phyloP scores from a whole-genome alignment of 1,139 yeast genomes.

The Geotrichum aggregatum region DNA sequence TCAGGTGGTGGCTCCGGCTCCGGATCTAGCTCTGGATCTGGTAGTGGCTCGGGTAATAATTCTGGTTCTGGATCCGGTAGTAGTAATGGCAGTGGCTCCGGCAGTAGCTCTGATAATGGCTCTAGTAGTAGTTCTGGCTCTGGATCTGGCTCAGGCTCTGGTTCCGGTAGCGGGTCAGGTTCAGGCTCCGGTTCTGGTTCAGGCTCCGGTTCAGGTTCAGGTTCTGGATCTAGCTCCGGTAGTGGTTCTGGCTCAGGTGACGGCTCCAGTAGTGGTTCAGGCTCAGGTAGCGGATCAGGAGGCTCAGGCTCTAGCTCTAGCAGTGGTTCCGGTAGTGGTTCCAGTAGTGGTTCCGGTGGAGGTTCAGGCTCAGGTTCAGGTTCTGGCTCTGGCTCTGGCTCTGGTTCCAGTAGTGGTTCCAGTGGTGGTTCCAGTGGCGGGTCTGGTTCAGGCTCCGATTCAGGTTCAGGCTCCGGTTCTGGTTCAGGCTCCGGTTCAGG shows the following conservation, averaged over 20 bases:
- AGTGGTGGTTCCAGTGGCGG: background rate
- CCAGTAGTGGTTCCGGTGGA: background rate
- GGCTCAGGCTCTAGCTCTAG: constrained; percentile 1
- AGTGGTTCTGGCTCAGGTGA: background rate
- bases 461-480: background rate
- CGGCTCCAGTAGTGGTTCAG: background rate
- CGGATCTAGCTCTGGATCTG: no score
- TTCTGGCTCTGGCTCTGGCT: background rate
- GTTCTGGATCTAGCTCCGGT: background rate
- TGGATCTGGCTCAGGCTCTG: background rate
- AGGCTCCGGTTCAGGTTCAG: background rate
- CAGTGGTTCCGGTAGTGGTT: background rate
- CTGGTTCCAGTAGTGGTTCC: background rate
- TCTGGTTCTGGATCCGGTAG: no score
- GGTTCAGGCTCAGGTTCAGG: background rate
- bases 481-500: background rate
- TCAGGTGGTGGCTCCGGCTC: no score
- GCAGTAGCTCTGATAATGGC: no score
- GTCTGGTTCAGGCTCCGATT: background rate
- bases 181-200: background rate
- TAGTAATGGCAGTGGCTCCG: no score
- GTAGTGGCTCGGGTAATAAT: no score
- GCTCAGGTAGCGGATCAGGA: background rate
- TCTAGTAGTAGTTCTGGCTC: no score
- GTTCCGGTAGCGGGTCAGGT: background rate